A percentile compares a stretch with the other conserved stretches of the same genome.
phyloP scores from a whole-genome alignment of 1,284 basidiomycete species.

The Puccinia hordei region DNA sequence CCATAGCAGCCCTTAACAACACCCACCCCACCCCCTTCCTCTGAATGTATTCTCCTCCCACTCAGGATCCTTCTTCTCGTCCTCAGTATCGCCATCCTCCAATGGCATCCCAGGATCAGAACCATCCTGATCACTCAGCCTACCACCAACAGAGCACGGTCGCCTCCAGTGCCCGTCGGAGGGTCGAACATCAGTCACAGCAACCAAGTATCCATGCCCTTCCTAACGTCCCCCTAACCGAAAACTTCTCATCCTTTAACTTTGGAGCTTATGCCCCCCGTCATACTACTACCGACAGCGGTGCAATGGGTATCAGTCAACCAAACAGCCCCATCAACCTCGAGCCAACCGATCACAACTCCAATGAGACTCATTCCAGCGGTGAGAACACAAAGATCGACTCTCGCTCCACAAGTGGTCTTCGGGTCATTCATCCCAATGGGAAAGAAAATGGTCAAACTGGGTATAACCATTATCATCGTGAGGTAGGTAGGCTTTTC shows the following conservation, averaged over 20 bases:
- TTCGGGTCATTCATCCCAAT: conserved; percentile 9
- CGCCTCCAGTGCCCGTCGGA: neutral
- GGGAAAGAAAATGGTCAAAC: conserved; percentile 13
- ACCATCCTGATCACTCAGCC: too few species aligned
- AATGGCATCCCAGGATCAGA: too few species aligned
- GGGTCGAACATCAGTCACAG: conserved; percentile 3
- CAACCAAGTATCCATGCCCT: conserved; percentile 33
- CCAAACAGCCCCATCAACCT: conserved; percentile 26
- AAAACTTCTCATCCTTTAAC: conserved; percentile 32
- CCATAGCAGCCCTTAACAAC: too few species aligned
- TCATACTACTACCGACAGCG: neutral
- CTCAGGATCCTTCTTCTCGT: too few species aligned
- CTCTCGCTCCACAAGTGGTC: conserved; percentile 50
- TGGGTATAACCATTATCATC: conserved; percentile 20
- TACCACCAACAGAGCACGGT: neutral
- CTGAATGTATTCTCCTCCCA: too few species aligned
- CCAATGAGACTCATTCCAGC: conserved; percentile 51
- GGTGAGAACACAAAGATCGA: conserved; percentile 52
- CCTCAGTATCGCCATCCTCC: too few species aligned
- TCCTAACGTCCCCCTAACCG: conserved; percentile 23
- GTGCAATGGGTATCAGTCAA: conserved; percentile 41
- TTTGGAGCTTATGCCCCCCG: conserved; percentile 16
- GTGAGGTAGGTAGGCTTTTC: conserved; percentile 3
- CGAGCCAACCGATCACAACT: conserved; percentile 51
- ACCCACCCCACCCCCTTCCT: too few species aligned